Percentiles rank a stretch among this genome's conserved stretches.
These are phyloP conservation scores for Pleurostoma richardsiae DNA, from an alignment of 2,329 filamentous ascomycete genomes.

Conservation along the genomic window DNA sequence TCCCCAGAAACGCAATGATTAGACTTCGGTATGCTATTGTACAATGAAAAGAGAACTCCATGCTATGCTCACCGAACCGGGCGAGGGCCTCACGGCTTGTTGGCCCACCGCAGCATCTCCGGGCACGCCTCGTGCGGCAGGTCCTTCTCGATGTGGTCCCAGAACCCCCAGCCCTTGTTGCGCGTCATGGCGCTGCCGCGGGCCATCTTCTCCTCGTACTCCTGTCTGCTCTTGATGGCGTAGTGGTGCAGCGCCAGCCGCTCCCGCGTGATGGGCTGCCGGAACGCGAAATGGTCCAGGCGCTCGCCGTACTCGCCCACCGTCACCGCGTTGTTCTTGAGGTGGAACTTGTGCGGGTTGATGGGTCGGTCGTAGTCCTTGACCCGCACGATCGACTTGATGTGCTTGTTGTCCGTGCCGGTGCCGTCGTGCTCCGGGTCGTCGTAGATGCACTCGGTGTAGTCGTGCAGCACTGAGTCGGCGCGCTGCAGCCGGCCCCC, in stretches of 20 bases:
- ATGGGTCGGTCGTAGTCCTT: conserved; percentile 10
- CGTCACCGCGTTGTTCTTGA: conserved; percentile 10
- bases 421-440: conserved; percentile 8
- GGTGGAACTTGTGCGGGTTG: conserved; percentile 16
- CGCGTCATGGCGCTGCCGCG: conserved; percentile 17
- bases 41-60: too few relatives aligned
- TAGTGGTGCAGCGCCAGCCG: conserved; percentile 24
- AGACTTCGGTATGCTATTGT: too few relatives aligned
- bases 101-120: conserved; percentile 2
- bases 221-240: conserved; percentile 20
- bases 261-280: conserved; percentile 19
- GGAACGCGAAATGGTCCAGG: conserved; percentile 11
- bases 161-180: conserved; percentile 15
- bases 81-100: neutral
- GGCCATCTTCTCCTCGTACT: conserved; percentile 21
- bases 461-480: conserved; percentile 15
- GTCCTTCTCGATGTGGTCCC: conserved; percentile 15
- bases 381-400: conserved; percentile 24
- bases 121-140: neutral
- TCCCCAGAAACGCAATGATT: too few relatives aligned
- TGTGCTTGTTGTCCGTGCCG: conserved; percentile 18
- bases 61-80: too few relatives aligned
- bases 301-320: conserved; percentile 19
- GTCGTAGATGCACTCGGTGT: conserved; percentile 21
- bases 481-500: conserved; percentile 16